Conservation (phyloP, 2,329 filamentous ascomycete species). For the Epichloe sp. region DNA sequence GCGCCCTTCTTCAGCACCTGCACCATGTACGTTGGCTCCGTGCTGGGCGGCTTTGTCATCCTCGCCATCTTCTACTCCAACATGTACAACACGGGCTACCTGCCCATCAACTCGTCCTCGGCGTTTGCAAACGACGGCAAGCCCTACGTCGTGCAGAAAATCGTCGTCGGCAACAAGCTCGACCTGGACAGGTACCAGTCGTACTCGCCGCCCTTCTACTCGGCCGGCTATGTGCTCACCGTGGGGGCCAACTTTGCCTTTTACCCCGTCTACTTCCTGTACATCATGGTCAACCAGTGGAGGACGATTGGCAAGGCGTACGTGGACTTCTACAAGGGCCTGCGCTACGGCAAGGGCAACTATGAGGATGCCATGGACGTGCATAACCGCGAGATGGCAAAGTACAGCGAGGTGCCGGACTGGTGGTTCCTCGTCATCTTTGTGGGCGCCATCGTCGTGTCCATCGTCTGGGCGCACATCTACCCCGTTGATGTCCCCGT, state of each 20-base stretch:
- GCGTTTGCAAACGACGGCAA: slow-evolving; percentile 30
- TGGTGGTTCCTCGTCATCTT: slow-evolving; percentile 34
- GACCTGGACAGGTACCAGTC: slow-evolving; percentile 24
- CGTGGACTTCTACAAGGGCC: slow-evolving; percentile 24
- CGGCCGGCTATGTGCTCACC: slow-evolving; percentile 27
- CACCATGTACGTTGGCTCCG: slow-evolving; percentile 22
- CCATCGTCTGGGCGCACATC: slow-evolving; percentile 15
- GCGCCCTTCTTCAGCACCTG: slow-evolving; percentile 26
- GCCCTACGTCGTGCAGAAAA: slow-evolving; percentile 20
- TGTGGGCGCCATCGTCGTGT: slow-evolving; percentile 17
- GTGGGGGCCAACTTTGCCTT: slow-evolving; percentile 30
- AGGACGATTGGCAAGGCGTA: slow-evolving; percentile 20
- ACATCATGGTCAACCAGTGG: slow-evolving; percentile 25
- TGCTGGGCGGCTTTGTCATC: slow-evolving; percentile 25
- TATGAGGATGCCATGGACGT: slow-evolving; percentile 29
- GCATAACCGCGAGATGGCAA: slow-evolving; percentile 26
- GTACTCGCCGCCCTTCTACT: slow-evolving; percentile 32
- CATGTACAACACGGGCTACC: slow-evolving; percentile 29
- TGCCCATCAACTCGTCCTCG: slow-evolving; percentile 31
- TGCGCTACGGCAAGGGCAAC: slow-evolving; percentile 25
- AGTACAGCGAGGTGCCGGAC: slow-evolving; percentile 30
- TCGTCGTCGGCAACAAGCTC: slow-evolving; percentile 25
- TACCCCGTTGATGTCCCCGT: slow-evolving; percentile 18
- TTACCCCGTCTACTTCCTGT: slow-evolving; percentile 31
- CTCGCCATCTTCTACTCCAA: slow-evolving; percentile 29